A percentile compares a stretch with the other conserved stretches of the same genome.
Evolutionary conservation across 805 yeast genomes (phyloP).

Genomic region (Yarrowia sp.): DNA sequence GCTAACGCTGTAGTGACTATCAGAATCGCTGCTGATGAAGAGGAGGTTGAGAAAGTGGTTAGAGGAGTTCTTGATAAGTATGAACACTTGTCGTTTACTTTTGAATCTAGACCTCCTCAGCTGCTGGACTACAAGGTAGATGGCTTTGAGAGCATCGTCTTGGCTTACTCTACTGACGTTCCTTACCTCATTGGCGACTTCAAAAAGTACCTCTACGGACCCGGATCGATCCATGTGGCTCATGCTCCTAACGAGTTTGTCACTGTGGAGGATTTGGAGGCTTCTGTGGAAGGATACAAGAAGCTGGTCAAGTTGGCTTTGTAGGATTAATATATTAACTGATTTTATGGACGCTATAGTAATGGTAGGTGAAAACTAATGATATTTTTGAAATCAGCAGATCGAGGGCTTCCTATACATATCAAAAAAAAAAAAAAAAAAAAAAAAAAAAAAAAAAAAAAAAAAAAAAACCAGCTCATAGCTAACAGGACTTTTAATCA

Average conservation of each 20-base stretch:
- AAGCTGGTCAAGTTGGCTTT: conserved; percentile 39
- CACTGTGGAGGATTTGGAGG: conserved; percentile 46
- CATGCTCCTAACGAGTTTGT: conserved; percentile 59
- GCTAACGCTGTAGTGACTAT: conserved; percentile 52
- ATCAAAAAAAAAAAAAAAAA: too few species aligned
- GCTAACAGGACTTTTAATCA: too few species aligned
- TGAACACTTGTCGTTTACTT: conserved; percentile 34
- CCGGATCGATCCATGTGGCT: conserved; percentile 62
- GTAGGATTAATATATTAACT: not conserved
- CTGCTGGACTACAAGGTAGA: conserved; percentile 57
- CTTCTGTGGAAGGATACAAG: conserved; percentile 56
- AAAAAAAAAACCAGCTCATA: too few species aligned
- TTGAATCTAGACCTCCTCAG: conserved; percentile 42
- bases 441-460: too few species aligned
- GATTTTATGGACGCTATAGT: too few species aligned
- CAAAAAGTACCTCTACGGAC: conserved; percentile 59
- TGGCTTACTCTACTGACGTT: conserved; percentile 55
- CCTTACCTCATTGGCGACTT: conserved; percentile 44
- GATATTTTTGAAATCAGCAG: too few species aligned
- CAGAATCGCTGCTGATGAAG: conserved; percentile 53
- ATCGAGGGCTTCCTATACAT: too few species aligned
- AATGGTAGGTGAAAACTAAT: too few species aligned
- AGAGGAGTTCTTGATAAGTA: conserved; percentile 39
- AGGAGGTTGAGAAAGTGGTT: conserved; percentile 43
- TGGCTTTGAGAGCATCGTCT: conserved; percentile 56